phyloP scores from a whole-genome alignment of 495 filamentous ascomycete genomes.

The Emericellopsis terricola region DNA sequence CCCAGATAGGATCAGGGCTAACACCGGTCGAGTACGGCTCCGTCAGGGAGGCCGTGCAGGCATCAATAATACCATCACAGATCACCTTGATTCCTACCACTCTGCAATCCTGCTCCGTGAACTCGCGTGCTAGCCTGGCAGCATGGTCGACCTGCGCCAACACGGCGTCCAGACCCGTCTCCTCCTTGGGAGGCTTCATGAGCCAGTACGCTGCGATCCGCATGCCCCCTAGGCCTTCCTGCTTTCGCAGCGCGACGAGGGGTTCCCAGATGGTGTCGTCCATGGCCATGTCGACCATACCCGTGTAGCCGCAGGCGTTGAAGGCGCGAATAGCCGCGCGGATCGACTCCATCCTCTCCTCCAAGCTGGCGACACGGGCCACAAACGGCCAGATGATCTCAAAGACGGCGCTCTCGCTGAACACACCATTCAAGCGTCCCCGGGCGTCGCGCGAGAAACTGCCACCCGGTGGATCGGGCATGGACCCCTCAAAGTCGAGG shows the following conservation, averaged over 20 bases:
- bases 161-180: slow-evolving; percentile 3
- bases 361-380: slow-evolving; percentile 28
- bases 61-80: slow-evolving; percentile 49
- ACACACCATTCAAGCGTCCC: slow-evolving; percentile 34
- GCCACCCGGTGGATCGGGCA: slow-evolving; percentile 35
- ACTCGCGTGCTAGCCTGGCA: slow-evolving; percentile 30
- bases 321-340: slow-evolving; percentile 31
- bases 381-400: slow-evolving; percentile 40
- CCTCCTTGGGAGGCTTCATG: slow-evolving; percentile 34
- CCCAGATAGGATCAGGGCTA: slow-evolving; percentile 37
- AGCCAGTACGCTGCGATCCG: slow-evolving; percentile 48
- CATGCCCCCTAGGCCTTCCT: slow-evolving; percentile 26
- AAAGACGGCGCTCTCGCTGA: slow-evolving; percentile 38
- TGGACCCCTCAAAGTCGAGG: slow-evolving; percentile 13
- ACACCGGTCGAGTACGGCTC: slow-evolving; percentile 36
- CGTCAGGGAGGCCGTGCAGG: slow-evolving; percentile 42
- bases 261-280: slow-evolving; percentile 41
- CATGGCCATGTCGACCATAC: slow-evolving; percentile 55
- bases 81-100: slow-evolving; percentile 52
- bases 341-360: slow-evolving; percentile 34
- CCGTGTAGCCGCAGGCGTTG: slow-evolving; percentile 39
- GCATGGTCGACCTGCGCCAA: slow-evolving; percentile 39
- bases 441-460: slow-evolving; percentile 33
- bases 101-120: slow-evolving; percentile 33
- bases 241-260: slow-evolving; percentile 25